Evolutionary conservation across 78 protist species (phyloP).

Genomic region (Tieghemostelium lacteum): DNA sequence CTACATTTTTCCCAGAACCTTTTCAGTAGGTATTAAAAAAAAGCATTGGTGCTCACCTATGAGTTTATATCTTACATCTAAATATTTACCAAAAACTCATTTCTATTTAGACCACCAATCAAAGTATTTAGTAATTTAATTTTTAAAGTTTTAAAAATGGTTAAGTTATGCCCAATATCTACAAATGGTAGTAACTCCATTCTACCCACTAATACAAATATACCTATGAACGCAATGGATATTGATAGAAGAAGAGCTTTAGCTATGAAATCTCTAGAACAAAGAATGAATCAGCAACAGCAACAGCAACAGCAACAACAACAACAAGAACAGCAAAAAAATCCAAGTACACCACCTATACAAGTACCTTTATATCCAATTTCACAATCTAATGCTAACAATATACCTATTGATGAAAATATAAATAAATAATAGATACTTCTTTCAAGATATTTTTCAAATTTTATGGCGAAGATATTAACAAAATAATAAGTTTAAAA

Average conservation of each 20-base stretch:
- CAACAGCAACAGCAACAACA: conserved; percentile 30
- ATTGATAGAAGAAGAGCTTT: conserved; percentile 77
- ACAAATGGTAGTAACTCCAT: neutral
- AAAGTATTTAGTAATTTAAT: conserved; percentile 31
- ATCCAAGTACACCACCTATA: too few species aligned
- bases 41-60: neutral
- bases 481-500: too few species aligned
- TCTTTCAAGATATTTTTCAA: too few species aligned
- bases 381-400: too few species aligned
- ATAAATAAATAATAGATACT: too few species aligned
- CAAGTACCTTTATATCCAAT: too few species aligned
- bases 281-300: conserved; percentile 60
- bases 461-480: too few species aligned
- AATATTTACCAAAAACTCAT: neutral
- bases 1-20: conserved; percentile 72
- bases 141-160: conserved; percentile 6
- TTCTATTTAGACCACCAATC: conserved; percentile 41
- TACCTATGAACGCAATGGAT: neutral
- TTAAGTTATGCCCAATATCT: conserved; percentile 5
- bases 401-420: too few species aligned
- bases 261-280: conserved; percentile 71
- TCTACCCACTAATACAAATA: conserved; percentile 15
- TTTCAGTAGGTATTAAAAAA: conserved; percentile 34
- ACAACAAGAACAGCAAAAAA: too few species aligned
- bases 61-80: neutral